Evolutionary conservation across 2,329 filamentous ascomycete genomes (phyloP), one percentile per base, ranked within the genome.

Genomic region (Colletotrichum costaricense): DNA sequence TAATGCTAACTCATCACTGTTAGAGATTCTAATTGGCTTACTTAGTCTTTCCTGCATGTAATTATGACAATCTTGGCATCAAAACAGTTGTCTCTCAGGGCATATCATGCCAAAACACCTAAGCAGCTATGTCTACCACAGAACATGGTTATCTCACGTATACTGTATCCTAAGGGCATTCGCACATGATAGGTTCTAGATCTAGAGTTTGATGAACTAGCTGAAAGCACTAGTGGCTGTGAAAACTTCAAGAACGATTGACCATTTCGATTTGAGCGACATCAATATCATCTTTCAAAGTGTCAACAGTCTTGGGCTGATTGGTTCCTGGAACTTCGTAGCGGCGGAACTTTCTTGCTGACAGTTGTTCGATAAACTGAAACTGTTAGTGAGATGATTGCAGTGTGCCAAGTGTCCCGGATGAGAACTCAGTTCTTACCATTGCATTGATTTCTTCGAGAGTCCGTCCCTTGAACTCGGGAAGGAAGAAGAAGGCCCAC

Each of bases 381-480:
- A 22, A 4, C 8, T 49, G 1, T 49, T 11, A 49, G 42, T 49
- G 7, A 49, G 19, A 49, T 6, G 19, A n/a, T 49, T n/a, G 8
- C 2, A n/a, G 2, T 5, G 0, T 49, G 2, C 42, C 16, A 49
- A 49, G 19, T 9, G 42, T 11, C 8, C 19, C 19, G 16, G 11
- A 35, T 35, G 33, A 35, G 33, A 22, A 4, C 8, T 9, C 4
- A 22, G 19, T 9, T 19, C 42, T 49, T 22, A 49, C 42, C 42
- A 49, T 49, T 4, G 19, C 19, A 11, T 49, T 22, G 19, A 49
- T 49, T 11, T 49, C 42, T 49, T 49, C 42, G 16, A 49, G 42
- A 11, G 42, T 49, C 42, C 42, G 42, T 49, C 42, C 19, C 77
- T 87, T 85, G 7, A 85, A 83, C 74, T 88, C 86, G 0, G 86